Conservation (phyloP, 2,329 filamentous ascomycete genomes). For the Penicillium sp. region DNA sequence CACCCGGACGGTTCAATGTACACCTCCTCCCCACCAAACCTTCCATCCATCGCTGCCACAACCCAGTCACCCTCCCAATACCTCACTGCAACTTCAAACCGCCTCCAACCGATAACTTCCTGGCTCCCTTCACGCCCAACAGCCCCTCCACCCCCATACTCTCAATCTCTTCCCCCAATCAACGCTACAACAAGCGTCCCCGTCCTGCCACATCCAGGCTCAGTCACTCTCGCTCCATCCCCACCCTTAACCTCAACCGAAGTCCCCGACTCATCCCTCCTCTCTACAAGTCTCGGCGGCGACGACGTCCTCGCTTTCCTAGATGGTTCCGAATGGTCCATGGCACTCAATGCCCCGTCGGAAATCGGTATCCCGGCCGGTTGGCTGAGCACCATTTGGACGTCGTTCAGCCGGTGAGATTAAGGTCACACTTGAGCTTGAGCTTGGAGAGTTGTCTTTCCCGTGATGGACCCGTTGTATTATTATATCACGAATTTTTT, state of each 20-base stretch:
- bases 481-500: not conserved
- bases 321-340: constrained; percentile 35
- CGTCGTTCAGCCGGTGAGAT: constrained; percentile 24
- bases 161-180: constrained; percentile 40
- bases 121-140: constrained; percentile 36
- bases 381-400: constrained; percentile 39
- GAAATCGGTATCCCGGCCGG: constrained; percentile 34
- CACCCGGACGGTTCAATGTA: constrained; percentile 32
- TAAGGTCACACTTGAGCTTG: too few relatives aligned
- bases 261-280: constrained; percentile 23
- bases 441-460: too few relatives aligned
- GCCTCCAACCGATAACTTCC: constrained; percentile 41
- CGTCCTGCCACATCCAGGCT: constrained; percentile 37
- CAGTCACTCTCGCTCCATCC: constrained; percentile 30
- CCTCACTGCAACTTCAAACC: constrained; percentile 28
- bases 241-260: constrained; percentile 33
- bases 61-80: constrained; percentile 31
- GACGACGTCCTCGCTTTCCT: constrained; percentile 40
- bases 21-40: constrained; percentile 31
- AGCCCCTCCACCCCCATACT: constrained; percentile 34
- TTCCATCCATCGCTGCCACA: constrained; percentile 30
- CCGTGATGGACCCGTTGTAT: constrained; percentile 20
- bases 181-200: constrained; percentile 34
- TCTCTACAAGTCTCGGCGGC: constrained; percentile 36
- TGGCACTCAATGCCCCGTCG: constrained; percentile 26